These are phyloP conservation scores for Trichosporon sp. DNA, from an alignment of 1,284 basidiomycete genomes.

Conservation along the genomic window DNA sequence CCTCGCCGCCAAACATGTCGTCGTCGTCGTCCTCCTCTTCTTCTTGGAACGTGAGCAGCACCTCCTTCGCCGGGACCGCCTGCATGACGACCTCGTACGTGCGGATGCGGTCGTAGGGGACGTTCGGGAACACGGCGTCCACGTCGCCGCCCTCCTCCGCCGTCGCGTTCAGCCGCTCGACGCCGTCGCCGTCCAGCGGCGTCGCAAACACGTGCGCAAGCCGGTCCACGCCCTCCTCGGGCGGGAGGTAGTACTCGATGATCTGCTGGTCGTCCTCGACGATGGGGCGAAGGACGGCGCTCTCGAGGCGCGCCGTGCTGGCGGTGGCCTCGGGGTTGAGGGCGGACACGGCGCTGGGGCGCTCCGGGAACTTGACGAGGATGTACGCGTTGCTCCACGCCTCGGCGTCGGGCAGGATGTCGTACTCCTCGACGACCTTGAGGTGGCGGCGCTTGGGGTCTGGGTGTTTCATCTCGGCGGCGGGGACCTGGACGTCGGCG, in stretches of 20 bases:
- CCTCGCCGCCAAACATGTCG: slow-evolving; percentile 19
- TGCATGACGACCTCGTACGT: slow-evolving; percentile 44
- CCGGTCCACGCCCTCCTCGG: slow-evolving; percentile 60
- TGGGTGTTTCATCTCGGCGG: slow-evolving; percentile 60
- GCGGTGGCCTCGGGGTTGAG: slow-evolving; percentile 61
- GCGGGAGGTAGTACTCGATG: slow-evolving; percentile 80
- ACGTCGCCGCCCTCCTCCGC: neutral
- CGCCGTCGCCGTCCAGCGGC: slow-evolving; percentile 24
- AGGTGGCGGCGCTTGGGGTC: slow-evolving; percentile 67
- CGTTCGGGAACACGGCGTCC: slow-evolving; percentile 22
- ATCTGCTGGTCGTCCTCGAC: slow-evolving; percentile 74
- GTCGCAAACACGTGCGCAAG: slow-evolving; percentile 25
- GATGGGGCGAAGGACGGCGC: slow-evolving; percentile 79
- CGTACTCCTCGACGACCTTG: slow-evolving; percentile 72
- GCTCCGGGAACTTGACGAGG: slow-evolving; percentile 78
- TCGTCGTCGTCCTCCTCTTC: slow-evolving; percentile 22
- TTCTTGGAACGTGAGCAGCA: slow-evolving; percentile 69
- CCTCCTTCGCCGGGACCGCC: slow-evolving; percentile 58
- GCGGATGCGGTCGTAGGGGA: slow-evolving; percentile 37
- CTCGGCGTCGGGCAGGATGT: slow-evolving; percentile 77
- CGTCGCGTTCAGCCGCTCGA: neutral
- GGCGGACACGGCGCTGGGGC: slow-evolving; percentile 65
- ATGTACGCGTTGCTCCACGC: slow-evolving; percentile 88
- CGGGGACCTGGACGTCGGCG: slow-evolving; percentile 57
- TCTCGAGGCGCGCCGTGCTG: slow-evolving; percentile 59